These are phyloP conservation scores for Akanthomyces dipterigenus DNA, from an alignment of 2,329 filamentous ascomycete genomes.

Conservation along the genomic window DNA sequence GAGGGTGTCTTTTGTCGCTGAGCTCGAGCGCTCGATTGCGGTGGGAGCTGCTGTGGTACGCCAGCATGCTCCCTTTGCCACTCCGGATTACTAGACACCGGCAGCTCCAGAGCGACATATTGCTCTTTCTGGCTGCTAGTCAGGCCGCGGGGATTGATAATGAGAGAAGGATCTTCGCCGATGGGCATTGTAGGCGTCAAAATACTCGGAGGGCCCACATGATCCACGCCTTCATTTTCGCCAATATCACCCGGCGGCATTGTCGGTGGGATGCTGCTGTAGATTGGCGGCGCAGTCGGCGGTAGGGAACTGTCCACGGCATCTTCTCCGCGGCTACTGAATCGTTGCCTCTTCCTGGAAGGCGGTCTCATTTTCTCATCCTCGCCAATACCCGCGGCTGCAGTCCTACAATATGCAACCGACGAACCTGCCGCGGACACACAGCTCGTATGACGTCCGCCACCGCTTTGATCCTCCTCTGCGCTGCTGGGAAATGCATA, in stretches of 20 bases:
- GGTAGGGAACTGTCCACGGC: background rate
- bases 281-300: background rate
- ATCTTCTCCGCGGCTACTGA: background rate
- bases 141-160: conserved; percentile 27
- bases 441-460: background rate
- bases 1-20: background rate
- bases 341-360: background rate
- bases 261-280: conserved; percentile 22
- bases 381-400: background rate
- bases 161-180: conserved; percentile 23
- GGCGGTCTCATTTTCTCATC: background rate
- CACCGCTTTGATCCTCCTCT: conserved; percentile 16
- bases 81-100: conserved; percentile 15
- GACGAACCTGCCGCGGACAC: background rate
- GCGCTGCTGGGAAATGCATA: conserved; percentile 43
- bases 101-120: conserved; percentile 23
- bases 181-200: conserved; percentile 16
- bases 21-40: background rate
- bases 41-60: background rate
- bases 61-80: background rate
- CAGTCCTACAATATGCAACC: background rate
- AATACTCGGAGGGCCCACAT: background rate
- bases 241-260: conserved; percentile 4
- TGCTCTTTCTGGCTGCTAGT: conserved; percentile 32
- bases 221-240: background rate